Evolutionary conservation across 768 basidiomycete genomes (phyloP).

Genomic region (Mrakia hoshinonis): DNA sequence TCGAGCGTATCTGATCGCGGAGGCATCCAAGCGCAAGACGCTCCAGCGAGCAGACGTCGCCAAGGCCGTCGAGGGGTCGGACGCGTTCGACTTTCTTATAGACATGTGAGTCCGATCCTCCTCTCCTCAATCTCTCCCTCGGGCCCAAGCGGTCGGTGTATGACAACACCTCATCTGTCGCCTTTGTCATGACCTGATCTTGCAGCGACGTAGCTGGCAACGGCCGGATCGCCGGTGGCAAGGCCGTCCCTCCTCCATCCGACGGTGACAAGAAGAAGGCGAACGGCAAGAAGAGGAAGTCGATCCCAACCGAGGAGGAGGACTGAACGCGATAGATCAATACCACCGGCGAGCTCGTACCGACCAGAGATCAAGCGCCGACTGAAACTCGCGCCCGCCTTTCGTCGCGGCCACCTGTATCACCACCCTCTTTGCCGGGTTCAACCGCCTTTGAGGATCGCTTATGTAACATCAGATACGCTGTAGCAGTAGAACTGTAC

Average conservation of each 20-base stretch:
- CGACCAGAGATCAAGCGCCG: no score
- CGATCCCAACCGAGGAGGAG: neutral
- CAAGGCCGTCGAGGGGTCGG: constrained; percentile 80
- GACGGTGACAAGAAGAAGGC: neutral
- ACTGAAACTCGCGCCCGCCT: no score
- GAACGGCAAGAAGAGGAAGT: constrained; percentile 2
- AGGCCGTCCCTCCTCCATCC: neutral
- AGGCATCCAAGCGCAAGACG: constrained; percentile 92
- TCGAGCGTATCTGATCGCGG: constrained; percentile 88
- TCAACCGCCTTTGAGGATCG: no score
- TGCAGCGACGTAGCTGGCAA: neutral
- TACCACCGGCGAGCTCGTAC: no score
- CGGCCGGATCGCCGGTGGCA: neutral
- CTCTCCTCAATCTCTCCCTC: neutral
- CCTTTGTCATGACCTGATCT: neutral
- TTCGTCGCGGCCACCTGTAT: no score
- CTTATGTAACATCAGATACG: no score
- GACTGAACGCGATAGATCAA: neutral
- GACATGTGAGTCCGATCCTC: constrained; percentile 51
- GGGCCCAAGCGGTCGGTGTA: neutral
- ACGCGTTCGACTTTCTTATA: constrained; percentile 96
- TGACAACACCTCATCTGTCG: neutral
- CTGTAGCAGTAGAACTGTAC: no score
- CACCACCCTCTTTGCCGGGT: no score
- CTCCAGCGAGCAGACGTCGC: constrained; percentile 88